phyloP scores from a whole-genome alignment of 257 asterid species.

The Capsicum rhomboideum region DNA sequence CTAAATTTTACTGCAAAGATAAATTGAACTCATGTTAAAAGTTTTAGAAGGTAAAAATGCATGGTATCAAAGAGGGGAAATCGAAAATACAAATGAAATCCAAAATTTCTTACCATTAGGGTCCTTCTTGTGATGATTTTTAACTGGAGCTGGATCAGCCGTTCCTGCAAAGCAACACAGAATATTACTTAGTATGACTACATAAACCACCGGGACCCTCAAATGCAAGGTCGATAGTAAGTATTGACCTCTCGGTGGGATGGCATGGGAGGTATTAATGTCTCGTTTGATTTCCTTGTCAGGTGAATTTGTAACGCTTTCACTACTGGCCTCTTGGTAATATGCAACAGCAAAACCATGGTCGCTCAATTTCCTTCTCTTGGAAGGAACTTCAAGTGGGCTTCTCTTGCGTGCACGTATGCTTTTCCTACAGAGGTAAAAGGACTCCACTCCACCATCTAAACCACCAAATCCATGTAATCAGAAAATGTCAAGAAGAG shows the following conservation, averaged over 20 bases:
- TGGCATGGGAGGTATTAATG: neutral
- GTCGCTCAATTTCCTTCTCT: conserved; percentile 64
- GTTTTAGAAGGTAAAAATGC: neutral
- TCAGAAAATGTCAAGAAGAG: neutral
- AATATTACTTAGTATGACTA: conserved; percentile 8
- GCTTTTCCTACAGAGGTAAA: conserved; percentile 53
- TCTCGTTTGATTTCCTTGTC: conserved; percentile 39
- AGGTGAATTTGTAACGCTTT: conserved; percentile 53
- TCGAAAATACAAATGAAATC: neutral
- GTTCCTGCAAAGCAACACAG: conserved; percentile 32
- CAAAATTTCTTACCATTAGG: conserved; percentile 39
- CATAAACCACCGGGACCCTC: neutral
- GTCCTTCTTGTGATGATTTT: conserved; percentile 43
- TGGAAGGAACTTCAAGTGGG: conserved; percentile 39
- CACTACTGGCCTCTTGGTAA: conserved; percentile 62
- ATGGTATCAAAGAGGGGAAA: neutral
- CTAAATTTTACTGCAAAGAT: conserved; percentile 64
- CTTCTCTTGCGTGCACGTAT: conserved; percentile 43
- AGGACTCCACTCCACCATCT: conserved; percentile 63
- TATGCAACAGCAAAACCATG: conserved; percentile 37
- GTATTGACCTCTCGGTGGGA: conserved; percentile 26
- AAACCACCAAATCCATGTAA: conserved; percentile 1
- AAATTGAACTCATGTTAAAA: neutral
- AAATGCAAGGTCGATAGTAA: neutral
- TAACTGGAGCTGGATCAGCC: conserved; percentile 26